phyloP scores from a whole-genome alignment of 192 early-diverging fungal species.

The Rhizophlyctis rosea region DNA sequence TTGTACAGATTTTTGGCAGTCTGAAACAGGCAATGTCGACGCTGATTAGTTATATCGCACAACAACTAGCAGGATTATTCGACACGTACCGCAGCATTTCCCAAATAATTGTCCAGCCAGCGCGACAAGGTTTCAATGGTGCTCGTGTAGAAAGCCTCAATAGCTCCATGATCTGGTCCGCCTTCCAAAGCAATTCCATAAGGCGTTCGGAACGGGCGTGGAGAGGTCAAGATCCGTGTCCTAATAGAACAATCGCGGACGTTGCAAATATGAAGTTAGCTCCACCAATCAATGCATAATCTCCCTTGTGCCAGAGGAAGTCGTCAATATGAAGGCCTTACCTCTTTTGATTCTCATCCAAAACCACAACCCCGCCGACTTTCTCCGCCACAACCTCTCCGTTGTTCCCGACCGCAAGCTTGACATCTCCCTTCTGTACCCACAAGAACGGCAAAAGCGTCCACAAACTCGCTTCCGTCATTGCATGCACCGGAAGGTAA shows the following conservation, averaged over 20 bases:
- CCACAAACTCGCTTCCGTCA: conserved; percentile 31
- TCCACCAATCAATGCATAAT: neutral
- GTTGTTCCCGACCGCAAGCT: conserved; percentile 9
- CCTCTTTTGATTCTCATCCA: conserved; percentile 30
- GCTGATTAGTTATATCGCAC: neutral
- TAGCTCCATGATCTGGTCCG: conserved; percentile 6
- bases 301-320: neutral
- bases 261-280: too few species aligned
- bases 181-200: conserved; percentile 37
- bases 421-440: conserved; percentile 9
- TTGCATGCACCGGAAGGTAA: conserved; percentile 48
- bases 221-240: conserved; percentile 27
- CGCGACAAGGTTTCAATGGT: conserved; percentile 29
- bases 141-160: conserved; percentile 16
- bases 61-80: neutral
- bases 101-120: conserved; percentile 46
- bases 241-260: too few species aligned
- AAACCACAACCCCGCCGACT: conserved; percentile 7
- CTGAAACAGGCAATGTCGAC: conserved; percentile 16
- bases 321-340: conserved; percentile 7
- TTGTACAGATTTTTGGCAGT: conserved; percentile 23
- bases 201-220: conserved; percentile 33
- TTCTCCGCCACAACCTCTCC: conserved; percentile 19
- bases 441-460: conserved; percentile 34
- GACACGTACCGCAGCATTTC: conserved; percentile 7